Evolutionary conservation across 768 basidiomycete species (phyloP), one percentile per base, ranked within the genome.

Genomic region (Hypholoma sublateritium): DNA sequence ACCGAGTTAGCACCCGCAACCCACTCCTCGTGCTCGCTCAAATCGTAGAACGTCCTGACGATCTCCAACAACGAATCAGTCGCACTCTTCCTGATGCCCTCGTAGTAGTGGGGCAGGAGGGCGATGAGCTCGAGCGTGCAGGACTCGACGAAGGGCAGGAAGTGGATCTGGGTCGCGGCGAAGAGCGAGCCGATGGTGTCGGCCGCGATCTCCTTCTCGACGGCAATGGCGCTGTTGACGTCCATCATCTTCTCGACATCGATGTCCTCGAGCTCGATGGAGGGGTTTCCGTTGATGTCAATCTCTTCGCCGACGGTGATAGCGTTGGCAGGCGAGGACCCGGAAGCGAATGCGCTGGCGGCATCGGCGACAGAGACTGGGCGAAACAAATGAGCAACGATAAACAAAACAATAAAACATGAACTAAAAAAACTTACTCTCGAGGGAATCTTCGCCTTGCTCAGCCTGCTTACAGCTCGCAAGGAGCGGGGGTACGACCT

Each of bases 171-270:
- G 28, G 92, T 93, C 11, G 90, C 82, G 28, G 84, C 79, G 69
- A 98, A 98, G 59, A 99, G 74, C 35, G 90, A 88, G 59, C 96
- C 95, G 61, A 98, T 88, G 4, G 95, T 93, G 69, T 98, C 95
- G 22, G 94, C 93, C 19, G 97, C 95, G 58, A 98, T 97, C 78
- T 99, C 97, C 74, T 99, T 99, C 80, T 99, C 97, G 55, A 98
- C 94, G 42, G 95, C 95, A 62, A 98, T 89, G 19, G 95, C 95
- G 64, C 90, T 93, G 77, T 95, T 96, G 59, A 95, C 93, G 59
- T 94, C 91, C 67, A 94, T 82, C 72, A 93, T 79, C 72, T 93
- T 93, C 64, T 93, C 92, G 49, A 93, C 72, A 64, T 94, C 91
- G 44, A 91, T 70, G 51, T 93, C 90, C 57, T 93, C 91, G 56